Base-by-base conservation (phyloP, 2,329 filamentous ascomycete species). In the Botryotinia convoluta region DNA sequence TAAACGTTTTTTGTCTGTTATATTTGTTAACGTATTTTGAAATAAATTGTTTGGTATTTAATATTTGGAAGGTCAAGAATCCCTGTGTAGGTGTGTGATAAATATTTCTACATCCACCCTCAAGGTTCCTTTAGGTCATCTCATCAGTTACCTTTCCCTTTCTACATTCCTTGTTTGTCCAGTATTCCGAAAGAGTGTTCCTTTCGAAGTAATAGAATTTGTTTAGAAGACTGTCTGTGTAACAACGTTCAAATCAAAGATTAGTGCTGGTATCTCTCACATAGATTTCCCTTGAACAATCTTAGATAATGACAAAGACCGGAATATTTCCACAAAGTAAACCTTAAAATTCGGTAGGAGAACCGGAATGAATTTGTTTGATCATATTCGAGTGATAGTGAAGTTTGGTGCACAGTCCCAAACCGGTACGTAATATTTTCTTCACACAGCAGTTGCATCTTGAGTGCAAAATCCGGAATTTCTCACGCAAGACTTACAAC, bases 41-140 rank as follows among this genome's bases (percentile, higher is more conserved):
- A 32, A 68, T 3, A 42, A 54, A 39, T 4, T 7, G 2, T 35
- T 32, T 57, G 2, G 1, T 8, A 6, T 12, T 57, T 10, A 42
- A 42, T 6, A 16, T n/a, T 57, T 57, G 35, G 39, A 57, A 18
- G 22, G 16, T 39, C 29, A 16, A 42, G 14, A 57, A 68, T 22
- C 18, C 48, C 9, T 42, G 64, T 16, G 4, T 57, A 37, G 26
- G 39, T n/a, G 26, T 57, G 26, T 42, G 6, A 29, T 57, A 18
- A 57, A 68, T 68, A n/a, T 57, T 32, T 32, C 6, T 57, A 68
- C 10, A 42, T 68, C 35, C 64, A 68, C 35, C 16, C 64, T 57
- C 35, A 14, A 22, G 9, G 14, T 22, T 22, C 5, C 37, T 54
- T 22, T 32, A 14, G 26, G 9, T 29, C 35, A 68, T 42, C 48